Evolutionary conservation across 2,329 filamentous ascomycete genomes (phyloP).

Genomic region (Alternaria angustiovoidea): DNA sequence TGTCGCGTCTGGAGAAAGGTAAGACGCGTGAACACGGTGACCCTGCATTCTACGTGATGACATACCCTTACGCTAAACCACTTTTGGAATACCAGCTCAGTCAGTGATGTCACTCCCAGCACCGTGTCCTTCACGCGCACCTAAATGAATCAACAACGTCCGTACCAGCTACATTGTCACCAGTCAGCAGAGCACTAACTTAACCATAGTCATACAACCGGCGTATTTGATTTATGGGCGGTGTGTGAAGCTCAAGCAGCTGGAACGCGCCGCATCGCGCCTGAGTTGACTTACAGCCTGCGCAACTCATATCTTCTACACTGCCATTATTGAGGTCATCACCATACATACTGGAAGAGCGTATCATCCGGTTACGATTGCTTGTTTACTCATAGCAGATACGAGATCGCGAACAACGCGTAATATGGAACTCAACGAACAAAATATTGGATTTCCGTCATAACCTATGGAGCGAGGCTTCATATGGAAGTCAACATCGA

Average conservation of each 20-base stretch:
- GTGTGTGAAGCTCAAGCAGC: background rate
- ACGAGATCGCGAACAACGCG: background rate
- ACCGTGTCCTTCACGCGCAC: background rate
- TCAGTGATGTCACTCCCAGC: background rate
- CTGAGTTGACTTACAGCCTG: background rate
- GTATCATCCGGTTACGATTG: constrained; percentile 13
- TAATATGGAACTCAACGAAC: background rate
- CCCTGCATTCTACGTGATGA: background rate
- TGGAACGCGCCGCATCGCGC: constrained; percentile 7
- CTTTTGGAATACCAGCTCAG: background rate
- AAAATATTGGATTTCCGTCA: background rate
- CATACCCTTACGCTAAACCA: background rate
- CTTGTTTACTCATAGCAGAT: background rate
- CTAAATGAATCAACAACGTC: background rate
- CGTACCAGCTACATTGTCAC: background rate
- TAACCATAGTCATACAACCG: constrained; percentile 12
- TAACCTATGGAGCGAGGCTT: background rate
- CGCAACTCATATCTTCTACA: background rate
- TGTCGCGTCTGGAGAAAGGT: background rate
- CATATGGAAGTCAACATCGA: background rate
- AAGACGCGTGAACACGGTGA: background rate
- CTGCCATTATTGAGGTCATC: background rate
- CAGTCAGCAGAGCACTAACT: background rate
- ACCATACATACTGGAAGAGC: background rate
- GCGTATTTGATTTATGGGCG: background rate